Evolutionary conservation across 495 filamentous ascomycete genomes (phyloP), one percentile per base, ranked within the genome.

Genomic region (Tuber brumale): DNA sequence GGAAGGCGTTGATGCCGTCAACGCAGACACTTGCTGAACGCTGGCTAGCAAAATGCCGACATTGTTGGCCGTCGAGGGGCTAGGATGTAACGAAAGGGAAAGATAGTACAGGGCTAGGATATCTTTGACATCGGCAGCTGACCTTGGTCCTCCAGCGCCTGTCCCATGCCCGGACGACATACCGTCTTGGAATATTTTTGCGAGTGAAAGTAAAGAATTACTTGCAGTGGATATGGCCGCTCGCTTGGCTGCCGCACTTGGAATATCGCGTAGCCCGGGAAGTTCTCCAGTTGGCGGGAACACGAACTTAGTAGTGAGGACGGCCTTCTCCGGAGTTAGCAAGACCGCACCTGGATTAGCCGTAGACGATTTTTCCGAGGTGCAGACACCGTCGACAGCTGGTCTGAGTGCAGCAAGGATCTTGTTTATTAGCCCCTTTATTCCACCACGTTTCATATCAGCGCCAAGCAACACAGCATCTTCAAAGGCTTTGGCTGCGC

Each of bases 161-260:
- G 87, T 85, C 46, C 88, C 85, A 27, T 89, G 89, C 45, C 90
- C 89, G 76, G 89, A 94, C 10, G 93, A 92, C 92, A 97, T 97
- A n/a, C 94, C 92, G 85, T 99, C 95, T 84, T 99, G 95, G 79
- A 97, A 98, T 70, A 99, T 98, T 84, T 99, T 99, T 39, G 95
- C 95, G 70, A 99, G 86, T 0, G 95, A 98, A 5, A 99, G 88
- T 12, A 99, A 85, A 23, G 94, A 95, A 83, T 99, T 99, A 84
- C 95, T 97, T 5, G 94, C 97, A 5, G 94, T 98, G 10, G 93
- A 94, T 18, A 97, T 88, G 19, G 93, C 95, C 16, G 94, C 93
- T 82, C 90, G 94, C 79, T 90, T 89, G 35, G 93, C 88, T 61
- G 91, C 85, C 14, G 91, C 92, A 57, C 92, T 90, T 0, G 91